Conservation (phyloP, 2,329 filamentous ascomycete species). For the Purpureocillium lavendulum region DNA sequence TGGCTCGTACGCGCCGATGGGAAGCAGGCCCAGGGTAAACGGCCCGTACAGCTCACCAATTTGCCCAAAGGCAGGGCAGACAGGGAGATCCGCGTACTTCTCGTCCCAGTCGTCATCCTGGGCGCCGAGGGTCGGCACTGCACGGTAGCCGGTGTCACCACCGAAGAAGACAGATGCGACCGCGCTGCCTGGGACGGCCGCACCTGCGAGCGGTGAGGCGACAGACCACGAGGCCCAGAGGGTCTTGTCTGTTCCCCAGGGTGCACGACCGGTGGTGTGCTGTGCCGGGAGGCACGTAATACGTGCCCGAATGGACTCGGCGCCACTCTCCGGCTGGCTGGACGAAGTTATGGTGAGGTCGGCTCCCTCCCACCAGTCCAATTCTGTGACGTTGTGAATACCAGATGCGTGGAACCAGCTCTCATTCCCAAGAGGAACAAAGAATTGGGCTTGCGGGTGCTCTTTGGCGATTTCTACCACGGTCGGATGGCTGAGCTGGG, state of each 20-base stretch:
- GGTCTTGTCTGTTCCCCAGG: slow-evolving; percentile 59
- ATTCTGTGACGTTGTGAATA: slow-evolving; percentile 64
- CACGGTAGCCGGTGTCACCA: slow-evolving; percentile 77
- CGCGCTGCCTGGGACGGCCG: slow-evolving; percentile 40
- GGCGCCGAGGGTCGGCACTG: slow-evolving; percentile 53
- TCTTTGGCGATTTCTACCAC: slow-evolving; percentile 55
- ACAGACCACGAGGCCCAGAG: slow-evolving; percentile 83
- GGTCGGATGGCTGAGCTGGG: slow-evolving; percentile 58
- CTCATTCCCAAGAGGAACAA: slow-evolving; percentile 69
- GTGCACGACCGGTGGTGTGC: slow-evolving; percentile 58
- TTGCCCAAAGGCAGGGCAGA: slow-evolving; percentile 70
- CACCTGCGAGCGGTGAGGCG: slow-evolving; percentile 24
- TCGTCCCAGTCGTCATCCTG: slow-evolving; percentile 58
- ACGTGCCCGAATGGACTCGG: slow-evolving; percentile 47
- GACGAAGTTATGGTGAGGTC: slow-evolving; percentile 45
- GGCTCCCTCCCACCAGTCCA: slow-evolving; percentile 83
- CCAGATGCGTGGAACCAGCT: slow-evolving; percentile 63
- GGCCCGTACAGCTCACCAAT: slow-evolving; percentile 68
- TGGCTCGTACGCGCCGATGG: slow-evolving; percentile 75
- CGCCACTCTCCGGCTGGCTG: neutral
- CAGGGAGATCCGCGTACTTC: slow-evolving; percentile 53
- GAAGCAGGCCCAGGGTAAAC: slow-evolving; percentile 78
- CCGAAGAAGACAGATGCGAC: slow-evolving; percentile 54
- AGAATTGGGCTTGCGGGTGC: slow-evolving; percentile 70
- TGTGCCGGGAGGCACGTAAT: slow-evolving; percentile 73